These are phyloP conservation scores for Trametes gibbosa DNA, from an alignment of 768 basidiomycete species.

Conservation along the genomic window DNA sequence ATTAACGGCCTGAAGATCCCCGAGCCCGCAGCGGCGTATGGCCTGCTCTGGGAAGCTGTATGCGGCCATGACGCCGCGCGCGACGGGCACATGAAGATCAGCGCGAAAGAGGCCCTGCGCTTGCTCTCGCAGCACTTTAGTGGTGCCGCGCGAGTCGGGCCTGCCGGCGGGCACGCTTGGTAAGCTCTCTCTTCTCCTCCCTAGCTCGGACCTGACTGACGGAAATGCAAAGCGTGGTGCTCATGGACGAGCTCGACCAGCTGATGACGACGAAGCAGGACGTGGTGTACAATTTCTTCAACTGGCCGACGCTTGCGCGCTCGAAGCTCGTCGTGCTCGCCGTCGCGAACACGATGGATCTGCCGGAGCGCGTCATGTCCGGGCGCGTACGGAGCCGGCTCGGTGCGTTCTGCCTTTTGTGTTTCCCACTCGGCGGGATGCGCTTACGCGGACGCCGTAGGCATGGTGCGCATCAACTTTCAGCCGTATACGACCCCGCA, in stretches of 20 bases:
- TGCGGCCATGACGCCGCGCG: slow-evolving; percentile 68
- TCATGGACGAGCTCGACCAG: slow-evolving; percentile 99
- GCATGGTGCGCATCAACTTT: slow-evolving; percentile 91
- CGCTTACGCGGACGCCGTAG: slow-evolving; percentile 35
- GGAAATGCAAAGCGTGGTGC: slow-evolving; percentile 67
- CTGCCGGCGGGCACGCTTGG: slow-evolving; percentile 81
- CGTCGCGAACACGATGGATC: slow-evolving; percentile 97
- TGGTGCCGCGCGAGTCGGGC: slow-evolving; percentile 59
- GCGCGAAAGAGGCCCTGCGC: slow-evolving; percentile 80
- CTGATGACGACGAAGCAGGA: slow-evolving; percentile 95
- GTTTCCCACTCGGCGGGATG: background rate
- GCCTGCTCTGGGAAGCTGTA: slow-evolving; percentile 90
- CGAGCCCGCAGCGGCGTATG: slow-evolving; percentile 90
- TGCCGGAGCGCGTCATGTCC: slow-evolving; percentile 91
- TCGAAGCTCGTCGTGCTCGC: slow-evolving; percentile 94
- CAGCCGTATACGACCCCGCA: slow-evolving; percentile 79
- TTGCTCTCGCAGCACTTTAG: slow-evolving; percentile 78
- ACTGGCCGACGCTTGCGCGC: slow-evolving; percentile 91
- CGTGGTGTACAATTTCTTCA: slow-evolving; percentile 99
- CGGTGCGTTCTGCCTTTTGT: slow-evolving; percentile 46
- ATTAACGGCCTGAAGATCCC: slow-evolving; percentile 95
- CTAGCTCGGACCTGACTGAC: background rate
- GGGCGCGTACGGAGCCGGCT: slow-evolving; percentile 91
- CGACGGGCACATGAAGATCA: slow-evolving; percentile 63
- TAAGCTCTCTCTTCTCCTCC: slow-evolving; percentile 35